Conservation (phyloP, 1,284 basidiomycete species). For the Ganoderma lucidum region DNA sequence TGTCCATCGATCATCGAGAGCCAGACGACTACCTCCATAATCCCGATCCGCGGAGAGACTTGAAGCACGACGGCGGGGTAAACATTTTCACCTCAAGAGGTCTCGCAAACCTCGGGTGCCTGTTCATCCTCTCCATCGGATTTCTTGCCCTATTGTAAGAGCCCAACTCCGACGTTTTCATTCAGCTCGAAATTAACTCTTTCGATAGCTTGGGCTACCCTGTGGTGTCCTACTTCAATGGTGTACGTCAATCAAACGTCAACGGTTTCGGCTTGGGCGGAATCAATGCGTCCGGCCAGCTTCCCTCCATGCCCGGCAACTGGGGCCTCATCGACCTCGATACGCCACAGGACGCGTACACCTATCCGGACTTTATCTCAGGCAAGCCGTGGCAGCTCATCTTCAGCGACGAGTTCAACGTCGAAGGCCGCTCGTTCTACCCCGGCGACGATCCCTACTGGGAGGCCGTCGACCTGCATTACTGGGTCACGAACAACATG, state of each 20-base stretch:
- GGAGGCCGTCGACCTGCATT: slow-evolving; percentile 76
- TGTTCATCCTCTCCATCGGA: slow-evolving; percentile 67
- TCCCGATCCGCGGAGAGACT: slow-evolving; percentile 78
- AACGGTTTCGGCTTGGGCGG: slow-evolving; percentile 85
- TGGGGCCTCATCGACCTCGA: slow-evolving; percentile 81
- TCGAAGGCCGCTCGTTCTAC: slow-evolving; percentile 83
- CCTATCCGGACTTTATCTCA: slow-evolving; percentile 64
- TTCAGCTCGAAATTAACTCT: not conserved
- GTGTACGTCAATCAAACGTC: slow-evolving; percentile 53
- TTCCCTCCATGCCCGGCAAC: slow-evolving; percentile 66
- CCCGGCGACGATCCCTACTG: slow-evolving; percentile 68
- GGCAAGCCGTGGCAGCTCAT: slow-evolving; percentile 67
- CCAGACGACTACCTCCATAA: slow-evolving; percentile 80
- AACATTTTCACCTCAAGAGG: slow-evolving; percentile 79
- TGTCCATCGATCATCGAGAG: slow-evolving; percentile 65
- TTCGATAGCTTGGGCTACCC: slow-evolving; percentile 81
- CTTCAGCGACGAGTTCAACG: slow-evolving; percentile 92
- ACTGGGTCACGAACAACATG: slow-evolving; percentile 68
- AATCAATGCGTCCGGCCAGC: slow-evolving; percentile 83
- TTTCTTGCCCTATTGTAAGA: slow-evolving; percentile 81
- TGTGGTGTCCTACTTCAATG: slow-evolving; percentile 74
- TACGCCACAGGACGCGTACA: slow-evolving; percentile 72
- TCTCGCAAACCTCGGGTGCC: slow-evolving; percentile 79
- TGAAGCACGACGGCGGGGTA: slow-evolving; percentile 66
- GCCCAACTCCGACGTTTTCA: slow-evolving; percentile 17